Conservation (phyloP, 306 rosid genomes). For the barrel medic (Medicago truncatula) region DNA sequence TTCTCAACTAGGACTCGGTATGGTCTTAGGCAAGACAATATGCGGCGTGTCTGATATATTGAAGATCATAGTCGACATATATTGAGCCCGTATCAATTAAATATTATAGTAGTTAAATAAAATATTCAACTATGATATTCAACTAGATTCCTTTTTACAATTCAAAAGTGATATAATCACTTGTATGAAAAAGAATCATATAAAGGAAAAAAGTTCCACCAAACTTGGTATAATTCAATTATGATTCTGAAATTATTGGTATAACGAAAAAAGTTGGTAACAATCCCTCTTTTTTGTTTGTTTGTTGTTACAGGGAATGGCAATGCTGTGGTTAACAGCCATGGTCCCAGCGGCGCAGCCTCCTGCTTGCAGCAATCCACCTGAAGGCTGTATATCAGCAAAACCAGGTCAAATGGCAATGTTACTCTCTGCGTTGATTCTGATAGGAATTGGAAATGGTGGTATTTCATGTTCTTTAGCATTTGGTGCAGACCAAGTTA, state of each 20-base stretch:
- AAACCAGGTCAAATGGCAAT: conserved; percentile 52
- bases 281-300: background rate
- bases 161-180: too few species aligned
- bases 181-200: too few species aligned
- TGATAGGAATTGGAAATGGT: conserved; percentile 69
- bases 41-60: too few species aligned
- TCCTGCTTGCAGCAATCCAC: conserved; percentile 46
- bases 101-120: too few species aligned
- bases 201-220: too few species aligned
- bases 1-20: too few species aligned
- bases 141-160: too few species aligned
- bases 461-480: conserved; percentile 74
- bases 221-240: too few species aligned
- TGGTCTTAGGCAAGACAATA: too few species aligned
- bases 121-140: too few species aligned
- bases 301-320: conserved; percentile 55
- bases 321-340: conserved; percentile 66
- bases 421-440: conserved; percentile 47
- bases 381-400: conserved; percentile 51
- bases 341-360: conserved; percentile 66
- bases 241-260: background rate
- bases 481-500: conserved; percentile 76
- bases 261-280: background rate
- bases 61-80: too few species aligned
- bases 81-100: too few species aligned